Evolutionary conservation across 139 green algal genomes (phyloP), one percentile per base, ranked within the genome.

Genomic region (Closterium sp.): DNA sequence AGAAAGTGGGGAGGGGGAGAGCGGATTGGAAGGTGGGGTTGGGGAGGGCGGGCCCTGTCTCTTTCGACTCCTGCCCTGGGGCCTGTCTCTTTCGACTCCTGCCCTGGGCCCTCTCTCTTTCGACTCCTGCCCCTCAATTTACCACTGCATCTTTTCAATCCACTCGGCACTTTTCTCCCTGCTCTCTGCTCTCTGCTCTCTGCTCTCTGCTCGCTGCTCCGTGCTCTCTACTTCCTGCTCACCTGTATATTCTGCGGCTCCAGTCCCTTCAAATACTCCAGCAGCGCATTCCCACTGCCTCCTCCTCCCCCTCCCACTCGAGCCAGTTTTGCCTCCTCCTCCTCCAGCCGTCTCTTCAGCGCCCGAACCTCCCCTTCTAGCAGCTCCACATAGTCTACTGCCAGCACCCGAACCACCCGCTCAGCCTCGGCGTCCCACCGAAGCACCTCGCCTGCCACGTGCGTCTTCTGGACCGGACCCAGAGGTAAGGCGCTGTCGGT

Each of bases 261-360:
- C 88, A 98, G 94, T 1, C 31, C 34, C 91, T 97, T 96, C 31
- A 98, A 91, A 92, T 97, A 98, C 31, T 97, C 95, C 31, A 98
- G 92, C 84, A 96, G 70, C 28, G 86, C 22, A 88, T 96, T 96
- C 22, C 50, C 94, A 21, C 7, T 11, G 17, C 17, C 31, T 17
- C 19, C 13, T 90, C 19, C 90, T 50, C 38, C 24, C 4, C 13
- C 79, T 31, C 86, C 91, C 28, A 22, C 90, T 93, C 50, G 11
- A 89, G 87, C 62, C 62, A 79, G 62, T 24, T 13, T 79, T 3
- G 62, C 62, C 19, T 79, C 17, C 34, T 31, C 27, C 86, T 28
- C 73, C 86, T 94, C 93, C n/a, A 94, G 10, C 9, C 92, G 85
- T 29, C 19, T 24, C n/a, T 42, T 70, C n/a, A 95, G 90, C 11